A percentile compares a stretch with the other conserved stretches of the same genome.
These are phyloP conservation scores for Friedmanniomyces endolithicus DNA, from an alignment of 495 filamentous ascomycete species.

Conservation along the genomic window DNA sequence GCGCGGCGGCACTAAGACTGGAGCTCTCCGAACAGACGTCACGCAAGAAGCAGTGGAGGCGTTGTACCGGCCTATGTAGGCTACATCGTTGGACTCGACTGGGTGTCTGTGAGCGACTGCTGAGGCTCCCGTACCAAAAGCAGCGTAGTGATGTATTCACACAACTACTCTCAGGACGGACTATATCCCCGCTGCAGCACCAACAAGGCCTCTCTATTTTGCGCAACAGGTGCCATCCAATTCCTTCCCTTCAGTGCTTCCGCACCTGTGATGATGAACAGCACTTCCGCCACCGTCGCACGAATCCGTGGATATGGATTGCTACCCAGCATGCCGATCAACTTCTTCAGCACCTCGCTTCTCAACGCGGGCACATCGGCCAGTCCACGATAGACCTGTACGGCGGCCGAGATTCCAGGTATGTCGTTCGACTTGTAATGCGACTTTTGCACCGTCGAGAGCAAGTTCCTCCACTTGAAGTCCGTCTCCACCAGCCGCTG, in stretches of 20 bases:
- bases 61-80: too few species aligned
- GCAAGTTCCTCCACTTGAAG: slow-evolving; percentile 45
- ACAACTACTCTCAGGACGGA: neutral
- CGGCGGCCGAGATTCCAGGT: slow-evolving; percentile 61
- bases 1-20: too few species aligned
- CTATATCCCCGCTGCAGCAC: neutral
- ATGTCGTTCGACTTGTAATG: slow-evolving; percentile 74
- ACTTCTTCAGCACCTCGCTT: slow-evolving; percentile 30
- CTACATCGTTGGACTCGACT: too few species aligned
- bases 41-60: too few species aligned
- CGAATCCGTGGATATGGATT: slow-evolving; percentile 22
- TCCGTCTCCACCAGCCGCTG: slow-evolving; percentile 19
- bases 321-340: slow-evolving; percentile 19
- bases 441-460: slow-evolving; percentile 57
- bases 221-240: neutral
- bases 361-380: slow-evolving; percentile 31
- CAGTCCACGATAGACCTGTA: slow-evolving; percentile 64
- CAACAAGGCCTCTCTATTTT: slow-evolving; percentile 1
- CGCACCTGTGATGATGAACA: slow-evolving; percentile 9
- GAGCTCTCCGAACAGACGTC: too few species aligned
- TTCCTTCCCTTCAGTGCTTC: slow-evolving; percentile 5
- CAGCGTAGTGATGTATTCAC: too few species aligned
- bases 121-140: neutral
- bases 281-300: slow-evolving; percentile 10
- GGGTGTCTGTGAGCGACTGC: too few species aligned